Conservation (phyloP, 352 stramenopile species). For the Poterioochromonas sp. region DNA sequence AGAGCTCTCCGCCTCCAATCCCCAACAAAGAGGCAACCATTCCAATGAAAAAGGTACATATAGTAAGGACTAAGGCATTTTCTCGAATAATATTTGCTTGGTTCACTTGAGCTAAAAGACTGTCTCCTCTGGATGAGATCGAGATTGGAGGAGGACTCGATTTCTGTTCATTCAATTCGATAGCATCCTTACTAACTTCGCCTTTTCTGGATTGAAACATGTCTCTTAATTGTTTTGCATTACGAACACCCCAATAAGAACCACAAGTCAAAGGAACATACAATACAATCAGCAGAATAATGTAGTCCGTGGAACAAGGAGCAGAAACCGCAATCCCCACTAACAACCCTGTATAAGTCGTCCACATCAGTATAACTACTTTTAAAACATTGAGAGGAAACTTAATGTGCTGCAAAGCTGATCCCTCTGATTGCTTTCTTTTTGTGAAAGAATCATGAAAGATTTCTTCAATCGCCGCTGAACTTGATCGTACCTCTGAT, state of each 20-base stretch:
- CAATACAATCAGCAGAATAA: neutral
- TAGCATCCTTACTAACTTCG: no score
- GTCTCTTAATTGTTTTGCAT: no score
- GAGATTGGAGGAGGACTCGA: no score
- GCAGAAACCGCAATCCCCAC: neutral
- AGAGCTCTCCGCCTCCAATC: constrained; percentile 71
- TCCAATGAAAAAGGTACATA: neutral
- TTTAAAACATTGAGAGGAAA: neutral
- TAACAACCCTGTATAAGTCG: neutral
- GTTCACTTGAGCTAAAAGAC: no score
- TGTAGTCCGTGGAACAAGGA: neutral
- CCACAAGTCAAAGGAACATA: neutral
- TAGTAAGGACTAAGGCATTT: neutral
- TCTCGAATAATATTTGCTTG: neutral
- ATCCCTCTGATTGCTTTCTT: no score
- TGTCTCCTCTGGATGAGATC: no score
- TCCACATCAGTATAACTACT: neutral
- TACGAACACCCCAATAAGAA: neutral
- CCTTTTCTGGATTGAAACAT: no score
- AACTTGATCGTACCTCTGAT: no score
- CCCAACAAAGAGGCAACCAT: constrained; percentile 38
- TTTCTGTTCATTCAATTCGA: no score
- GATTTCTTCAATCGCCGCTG: no score
- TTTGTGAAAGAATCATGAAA: no score
- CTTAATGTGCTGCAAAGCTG: no score